A percentile compares a stretch with the other conserved stretches of the same genome.
Evolutionary conservation across 2,329 filamentous ascomycete genomes (phyloP).

Genomic region (Claviceps purpurea): DNA sequence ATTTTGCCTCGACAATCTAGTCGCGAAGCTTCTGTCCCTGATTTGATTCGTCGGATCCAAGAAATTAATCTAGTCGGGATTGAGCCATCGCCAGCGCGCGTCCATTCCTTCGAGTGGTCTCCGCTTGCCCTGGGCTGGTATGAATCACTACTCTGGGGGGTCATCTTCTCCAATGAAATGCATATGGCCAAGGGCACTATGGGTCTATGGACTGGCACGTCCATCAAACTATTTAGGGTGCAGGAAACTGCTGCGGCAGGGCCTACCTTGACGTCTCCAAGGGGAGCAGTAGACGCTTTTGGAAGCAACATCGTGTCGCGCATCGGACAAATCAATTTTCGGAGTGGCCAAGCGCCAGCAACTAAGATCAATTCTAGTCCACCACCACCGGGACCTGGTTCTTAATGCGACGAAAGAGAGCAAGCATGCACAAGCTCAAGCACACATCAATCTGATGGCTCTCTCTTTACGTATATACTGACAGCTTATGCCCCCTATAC

Average conservation of each 20-base stretch:
- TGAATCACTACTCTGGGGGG: conserved; percentile 84
- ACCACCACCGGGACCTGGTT: conserved; percentile 4
- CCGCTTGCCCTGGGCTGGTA: conserved; percentile 88
- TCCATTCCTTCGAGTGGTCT: conserved; percentile 92
- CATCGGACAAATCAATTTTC: conserved; percentile 68
- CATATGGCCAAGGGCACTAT: conserved; percentile 73
- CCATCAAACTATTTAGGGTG: conserved; percentile 77
- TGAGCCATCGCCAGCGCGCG: conserved; percentile 59
- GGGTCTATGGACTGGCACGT: conserved; percentile 87
- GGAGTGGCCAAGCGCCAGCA: conserved; percentile 27
- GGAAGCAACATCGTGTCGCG: conserved; percentile 79
- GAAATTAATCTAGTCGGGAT: conserved; percentile 54
- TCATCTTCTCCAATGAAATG: conserved; percentile 86
- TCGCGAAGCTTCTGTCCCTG: conserved; percentile 28
- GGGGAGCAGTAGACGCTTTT: conserved; percentile 85
- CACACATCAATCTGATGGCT: not conserved
- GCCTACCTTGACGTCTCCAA: conserved; percentile 68
- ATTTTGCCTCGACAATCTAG: conserved; percentile 39
- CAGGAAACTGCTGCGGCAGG: conserved; percentile 72
- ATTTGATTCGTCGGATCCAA: conserved; percentile 41
- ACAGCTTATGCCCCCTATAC: too few species aligned
- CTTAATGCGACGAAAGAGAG: not conserved
- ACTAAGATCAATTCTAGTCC: conserved; percentile 9
- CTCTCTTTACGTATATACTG: not conserved
- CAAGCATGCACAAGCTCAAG: not conserved